Evolutionary conservation across 2,329 filamentous ascomycete species (phyloP).

Genomic region (Dissoconium aciculare): DNA sequence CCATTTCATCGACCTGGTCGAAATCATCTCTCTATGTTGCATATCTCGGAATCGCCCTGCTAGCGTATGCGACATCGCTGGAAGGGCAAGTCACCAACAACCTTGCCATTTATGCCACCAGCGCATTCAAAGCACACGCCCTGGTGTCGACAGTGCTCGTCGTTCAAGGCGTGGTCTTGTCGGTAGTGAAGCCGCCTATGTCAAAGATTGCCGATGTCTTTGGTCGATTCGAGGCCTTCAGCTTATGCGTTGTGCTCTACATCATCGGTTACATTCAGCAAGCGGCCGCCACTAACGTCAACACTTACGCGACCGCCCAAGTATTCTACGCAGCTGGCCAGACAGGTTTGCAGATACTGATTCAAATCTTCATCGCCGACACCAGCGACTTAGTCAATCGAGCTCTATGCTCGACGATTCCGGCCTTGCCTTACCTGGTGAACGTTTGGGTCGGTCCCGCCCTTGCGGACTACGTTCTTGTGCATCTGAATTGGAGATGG

Average conservation of each 20-base stretch:
- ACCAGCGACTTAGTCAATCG: constrained; percentile 45
- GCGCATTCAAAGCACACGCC: constrained; percentile 48
- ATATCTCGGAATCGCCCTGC: constrained; percentile 28
- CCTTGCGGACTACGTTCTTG: constrained; percentile 35
- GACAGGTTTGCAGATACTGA: constrained; percentile 44
- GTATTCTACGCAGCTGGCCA: constrained; percentile 48
- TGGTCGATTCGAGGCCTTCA: constrained; percentile 45
- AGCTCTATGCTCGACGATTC: constrained; percentile 43
- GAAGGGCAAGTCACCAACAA: constrained; percentile 49
- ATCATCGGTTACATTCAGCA: constrained; percentile 44
- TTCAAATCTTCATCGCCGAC: constrained; percentile 52
- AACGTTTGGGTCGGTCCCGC: constrained; percentile 47
- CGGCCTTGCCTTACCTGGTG: constrained; percentile 44
- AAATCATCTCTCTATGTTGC: constrained; percentile 32
- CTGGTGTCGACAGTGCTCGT: constrained; percentile 50
- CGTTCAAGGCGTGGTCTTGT: constrained; percentile 48
- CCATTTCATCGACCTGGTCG: constrained; percentile 36
- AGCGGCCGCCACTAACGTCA: constrained; percentile 40
- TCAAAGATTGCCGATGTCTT: constrained; percentile 49
- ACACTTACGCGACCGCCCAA: constrained; percentile 41
- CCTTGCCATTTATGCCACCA: constrained; percentile 50
- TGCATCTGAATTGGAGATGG: constrained; percentile 42
- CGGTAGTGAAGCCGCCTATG: constrained; percentile 46
- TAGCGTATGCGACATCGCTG: constrained; percentile 52
- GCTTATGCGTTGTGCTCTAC: constrained; percentile 39